These are phyloP conservation scores for Andrographis paniculata DNA, from an alignment of 305 asterid species.

Conservation along the genomic window DNA sequence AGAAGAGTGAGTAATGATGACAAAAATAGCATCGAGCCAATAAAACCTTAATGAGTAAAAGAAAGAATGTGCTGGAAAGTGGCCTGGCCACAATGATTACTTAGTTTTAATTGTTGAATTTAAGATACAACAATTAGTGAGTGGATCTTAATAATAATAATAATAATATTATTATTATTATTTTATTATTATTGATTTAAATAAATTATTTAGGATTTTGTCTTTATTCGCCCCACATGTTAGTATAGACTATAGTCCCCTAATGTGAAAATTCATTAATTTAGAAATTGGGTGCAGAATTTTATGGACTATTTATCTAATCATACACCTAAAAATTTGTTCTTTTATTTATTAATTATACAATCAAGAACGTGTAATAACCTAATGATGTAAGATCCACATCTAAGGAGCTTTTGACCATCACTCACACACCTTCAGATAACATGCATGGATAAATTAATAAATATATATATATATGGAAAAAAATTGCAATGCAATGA, in stretches of 20 bases:
- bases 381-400: constrained; percentile 7
- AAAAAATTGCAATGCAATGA: no score
- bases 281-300: constrained; percentile 28
- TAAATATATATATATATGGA: no score
- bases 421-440: no score
- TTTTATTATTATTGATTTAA: no score
- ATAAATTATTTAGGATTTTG: no score
- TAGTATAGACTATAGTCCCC: no score
- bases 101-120: constrained; percentile 19
- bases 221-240: no score
- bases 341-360: constrained; percentile 8
- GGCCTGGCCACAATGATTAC: constrained; percentile 28
- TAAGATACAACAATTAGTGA: constrained; percentile 12
- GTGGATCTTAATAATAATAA: constrained; percentile 6
- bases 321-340: constrained; percentile 33
- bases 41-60: constrained; percentile 20
- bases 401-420: no score
- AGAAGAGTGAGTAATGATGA: no score
- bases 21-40: constrained; percentile 45
- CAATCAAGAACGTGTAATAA: constrained; percentile 7
- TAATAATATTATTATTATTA: no score
- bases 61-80: constrained; percentile 29
- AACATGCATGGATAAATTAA: no score
- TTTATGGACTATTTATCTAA: constrained; percentile 69
- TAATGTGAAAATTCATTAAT: no score